Base-by-base conservation (phyloP, 139 green algal genomes). In the Chlorella sp. region DNA sequence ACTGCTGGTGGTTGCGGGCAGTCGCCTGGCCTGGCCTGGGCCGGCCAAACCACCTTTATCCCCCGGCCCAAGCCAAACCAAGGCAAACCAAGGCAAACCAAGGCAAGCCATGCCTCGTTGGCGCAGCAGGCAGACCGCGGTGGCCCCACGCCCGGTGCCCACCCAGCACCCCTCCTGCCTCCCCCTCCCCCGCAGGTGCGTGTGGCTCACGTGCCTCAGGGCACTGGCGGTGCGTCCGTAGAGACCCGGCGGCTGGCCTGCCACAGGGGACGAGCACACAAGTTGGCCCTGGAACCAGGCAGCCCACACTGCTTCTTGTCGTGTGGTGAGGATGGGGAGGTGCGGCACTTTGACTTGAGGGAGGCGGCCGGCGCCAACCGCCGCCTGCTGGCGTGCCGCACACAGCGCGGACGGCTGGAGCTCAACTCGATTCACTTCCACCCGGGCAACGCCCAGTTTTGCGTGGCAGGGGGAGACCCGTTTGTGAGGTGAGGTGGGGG, bases 211-310 rank as follows among this genome's bases (percentile, higher is more conserved):
- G 15, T 94, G 37, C 48, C 60, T 3, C 69, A 86, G 76, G 89
- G 60, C 2, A 79, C 53, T 2, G 42, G 90, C 68, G 53, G 82
- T 53, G 40, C 12, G 15, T 68, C 82, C 34, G 84, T 91, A n/a
- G 85, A 89, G 48, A 93, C 92, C 1, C 69, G 69, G n/a, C 71
- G 78, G 18, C 73, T 94, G 71, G 91, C 89, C 5, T 61, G 64
- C 42, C 91, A 94, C 71, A 34, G 42, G 12, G 95, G 95, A 60
- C 94, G 92, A 66, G 91, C 96, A 39, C 95, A 97, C 91, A 95
- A 94, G 76, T 89, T 98, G 86, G 96, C 96, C 0, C 93, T 98
- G 42, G 94, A 96, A 82, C 88, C 97, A 37, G 96, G 94, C 4
- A 85, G 91, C 15, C 89, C 89, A 4, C 83, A 93, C 36, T 66